Evolutionary conservation across 768 basidiomycete species (phyloP).

Genomic region (Mycena olivaceomarginata): DNA sequence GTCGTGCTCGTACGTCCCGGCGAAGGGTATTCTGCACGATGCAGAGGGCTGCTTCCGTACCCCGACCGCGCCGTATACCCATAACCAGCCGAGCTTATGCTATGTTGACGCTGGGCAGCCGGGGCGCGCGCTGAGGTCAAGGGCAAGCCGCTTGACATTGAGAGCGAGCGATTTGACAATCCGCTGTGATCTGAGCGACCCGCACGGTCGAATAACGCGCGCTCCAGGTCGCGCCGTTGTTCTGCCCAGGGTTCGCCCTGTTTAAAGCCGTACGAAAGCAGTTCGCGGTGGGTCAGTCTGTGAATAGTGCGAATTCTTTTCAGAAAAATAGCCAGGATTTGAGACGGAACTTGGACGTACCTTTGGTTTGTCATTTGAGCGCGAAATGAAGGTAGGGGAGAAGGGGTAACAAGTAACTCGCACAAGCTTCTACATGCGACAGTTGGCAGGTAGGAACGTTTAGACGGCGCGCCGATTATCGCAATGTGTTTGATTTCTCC

Average conservation of each 20-base stretch:
- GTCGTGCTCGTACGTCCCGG: background rate
- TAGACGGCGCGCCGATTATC: background rate
- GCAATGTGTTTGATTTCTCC: no score
- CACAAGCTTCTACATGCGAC: constrained; percentile 22
- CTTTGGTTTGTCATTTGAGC: constrained; percentile 25
- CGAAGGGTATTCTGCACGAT: constrained; percentile 7
- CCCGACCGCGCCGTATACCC: constrained; percentile 22
- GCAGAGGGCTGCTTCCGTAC: constrained; percentile 13
- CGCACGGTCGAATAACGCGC: constrained; percentile 42
- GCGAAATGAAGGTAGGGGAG: background rate
- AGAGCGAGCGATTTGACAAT: constrained; percentile 18
- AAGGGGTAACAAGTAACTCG: background rate
- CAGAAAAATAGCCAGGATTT: background rate
- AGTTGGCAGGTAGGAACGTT: constrained; percentile 17
- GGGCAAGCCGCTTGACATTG: constrained; percentile 34
- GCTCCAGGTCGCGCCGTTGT: constrained; percentile 53
- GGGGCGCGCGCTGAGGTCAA: background rate
- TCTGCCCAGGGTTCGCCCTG: constrained; percentile 54
- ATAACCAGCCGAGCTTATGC: constrained; percentile 1
- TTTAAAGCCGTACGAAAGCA: constrained; percentile 55
- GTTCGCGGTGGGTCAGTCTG: constrained; percentile 46
- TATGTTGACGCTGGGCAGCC: constrained; percentile 16
- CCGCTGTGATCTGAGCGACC: constrained; percentile 21
- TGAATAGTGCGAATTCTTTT: background rate
- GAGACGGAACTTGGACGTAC: constrained; percentile 6